Percentiles rank a stretch among this genome's conserved stretches.
These are phyloP conservation scores for Hypomyces perniciosus DNA, from an alignment of 2,329 filamentous ascomycete species.

Conservation along the genomic window DNA sequence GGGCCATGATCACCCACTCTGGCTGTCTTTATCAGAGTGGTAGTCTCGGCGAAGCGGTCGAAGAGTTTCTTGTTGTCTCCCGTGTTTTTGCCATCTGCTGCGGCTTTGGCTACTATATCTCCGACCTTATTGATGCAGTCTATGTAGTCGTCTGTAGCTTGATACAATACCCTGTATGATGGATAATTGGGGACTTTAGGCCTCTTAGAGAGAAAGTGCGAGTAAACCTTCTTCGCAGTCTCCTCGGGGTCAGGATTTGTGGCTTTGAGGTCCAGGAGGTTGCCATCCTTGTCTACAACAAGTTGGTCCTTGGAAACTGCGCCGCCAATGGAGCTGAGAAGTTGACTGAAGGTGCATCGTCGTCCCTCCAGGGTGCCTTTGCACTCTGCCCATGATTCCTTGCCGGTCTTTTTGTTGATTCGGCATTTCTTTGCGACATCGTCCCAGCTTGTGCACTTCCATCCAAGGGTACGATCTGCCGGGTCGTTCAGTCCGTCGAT, in stretches of 20 bases:
- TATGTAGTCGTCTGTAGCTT: neutral
- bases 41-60: neutral
- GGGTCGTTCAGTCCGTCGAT: constrained; percentile 1
- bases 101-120: neutral
- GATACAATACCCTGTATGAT: neutral
- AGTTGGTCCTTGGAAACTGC: too few relatives aligned
- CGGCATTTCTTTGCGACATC: neutral
- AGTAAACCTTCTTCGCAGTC: neutral
- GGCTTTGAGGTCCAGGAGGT: neutral
- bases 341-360: neutral
- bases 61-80: neutral
- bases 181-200: neutral
- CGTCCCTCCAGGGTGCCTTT: neutral
- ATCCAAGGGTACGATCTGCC: neutral
- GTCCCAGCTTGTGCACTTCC: neutral
- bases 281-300: neutral
- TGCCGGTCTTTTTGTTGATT: too few relatives aligned
- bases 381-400: neutral
- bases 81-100: neutral
- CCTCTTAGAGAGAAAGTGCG: neutral
- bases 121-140: neutral
- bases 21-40: neutral
- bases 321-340: neutral
- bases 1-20: constrained; percentile 1
- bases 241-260: neutral